These are phyloP conservation scores for Jamesozyma gamospora DNA, from an alignment of 805 yeast genomes.

Conservation along the genomic window DNA sequence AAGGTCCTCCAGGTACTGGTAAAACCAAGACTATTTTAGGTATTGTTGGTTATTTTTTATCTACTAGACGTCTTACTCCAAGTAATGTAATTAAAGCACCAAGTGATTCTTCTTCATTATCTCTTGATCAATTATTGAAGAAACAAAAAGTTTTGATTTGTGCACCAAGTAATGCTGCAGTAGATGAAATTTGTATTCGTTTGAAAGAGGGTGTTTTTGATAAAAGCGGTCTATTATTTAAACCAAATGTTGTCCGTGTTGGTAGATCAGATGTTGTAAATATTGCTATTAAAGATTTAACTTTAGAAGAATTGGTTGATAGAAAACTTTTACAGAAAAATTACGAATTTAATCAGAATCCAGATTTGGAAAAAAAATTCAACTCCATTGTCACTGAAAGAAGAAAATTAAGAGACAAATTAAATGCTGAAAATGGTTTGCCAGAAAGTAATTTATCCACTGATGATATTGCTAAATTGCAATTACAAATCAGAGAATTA, in stretches of 20 bases:
- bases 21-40: slow-evolving; percentile 95
- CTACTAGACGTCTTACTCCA: slow-evolving; percentile 27
- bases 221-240: slow-evolving; percentile 41
- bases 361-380: slow-evolving; percentile 40
- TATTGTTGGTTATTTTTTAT: slow-evolving; percentile 67
- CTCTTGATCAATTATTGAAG: slow-evolving; percentile 20
- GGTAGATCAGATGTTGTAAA: slow-evolving; percentile 88
- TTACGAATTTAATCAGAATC: slow-evolving; percentile 29
- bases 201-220: slow-evolving; percentile 60
- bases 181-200: slow-evolving; percentile 85
- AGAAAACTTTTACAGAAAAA: slow-evolving; percentile 37
- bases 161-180: slow-evolving; percentile 99
- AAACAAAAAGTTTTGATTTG: slow-evolving; percentile 68
- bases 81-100: slow-evolving; percentile 29
- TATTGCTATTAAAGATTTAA: slow-evolving; percentile 67
- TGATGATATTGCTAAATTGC: slow-evolving; percentile 40
- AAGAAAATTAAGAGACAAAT: slow-evolving; percentile 39
- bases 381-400: slow-evolving; percentile 48
- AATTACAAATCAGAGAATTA: slow-evolving; percentile 44
- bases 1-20: slow-evolving; percentile 99
- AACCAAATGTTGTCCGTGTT: slow-evolving; percentile 69
- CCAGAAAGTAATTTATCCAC: slow-evolving; percentile 37
- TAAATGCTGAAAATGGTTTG: slow-evolving; percentile 33
- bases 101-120: slow-evolving; percentile 9
- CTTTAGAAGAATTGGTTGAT: slow-evolving; percentile 81